Conservation (phyloP, 139 green algal genomes). For the Coelastrella sp. region DNA sequence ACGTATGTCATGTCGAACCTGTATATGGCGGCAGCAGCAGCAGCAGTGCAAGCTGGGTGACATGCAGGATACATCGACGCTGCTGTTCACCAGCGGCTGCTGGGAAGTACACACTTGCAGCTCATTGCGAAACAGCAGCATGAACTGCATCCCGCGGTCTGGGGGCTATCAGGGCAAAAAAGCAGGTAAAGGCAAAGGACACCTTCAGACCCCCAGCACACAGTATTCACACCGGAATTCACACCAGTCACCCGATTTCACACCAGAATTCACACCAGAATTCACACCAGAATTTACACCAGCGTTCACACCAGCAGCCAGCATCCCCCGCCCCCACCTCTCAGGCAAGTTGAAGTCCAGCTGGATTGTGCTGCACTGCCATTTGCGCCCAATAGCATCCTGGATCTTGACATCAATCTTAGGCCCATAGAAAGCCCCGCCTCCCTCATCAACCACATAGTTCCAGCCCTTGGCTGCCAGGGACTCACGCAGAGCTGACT, state of each 20-base stretch:
- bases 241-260: no score
- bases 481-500: slow-evolving; percentile 84
- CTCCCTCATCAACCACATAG: slow-evolving; percentile 60
- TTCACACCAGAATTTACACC: no score
- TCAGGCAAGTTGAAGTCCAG: slow-evolving; percentile 99
- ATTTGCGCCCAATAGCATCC: slow-evolving; percentile 95
- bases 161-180: no score
- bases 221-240: no score
- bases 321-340: slow-evolving; percentile 40
- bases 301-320: no score
- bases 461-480: slow-evolving; percentile 85
- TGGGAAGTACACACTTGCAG: no score
- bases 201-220: no score
- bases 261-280: no score
- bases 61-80: background rate
- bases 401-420: slow-evolving; percentile 99
- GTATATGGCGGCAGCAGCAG: slow-evolving; percentile 29
- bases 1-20: slow-evolving; percentile 93
- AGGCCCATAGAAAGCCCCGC: slow-evolving; percentile 98
- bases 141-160: no score
- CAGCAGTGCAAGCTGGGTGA: background rate
- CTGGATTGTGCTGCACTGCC: slow-evolving; percentile 99
- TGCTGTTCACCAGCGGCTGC: background rate
- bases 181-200: no score
- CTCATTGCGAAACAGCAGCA: no score